Base-by-base conservation (phyloP, 768 basidiomycete species). In the Mycena venus region DNA sequence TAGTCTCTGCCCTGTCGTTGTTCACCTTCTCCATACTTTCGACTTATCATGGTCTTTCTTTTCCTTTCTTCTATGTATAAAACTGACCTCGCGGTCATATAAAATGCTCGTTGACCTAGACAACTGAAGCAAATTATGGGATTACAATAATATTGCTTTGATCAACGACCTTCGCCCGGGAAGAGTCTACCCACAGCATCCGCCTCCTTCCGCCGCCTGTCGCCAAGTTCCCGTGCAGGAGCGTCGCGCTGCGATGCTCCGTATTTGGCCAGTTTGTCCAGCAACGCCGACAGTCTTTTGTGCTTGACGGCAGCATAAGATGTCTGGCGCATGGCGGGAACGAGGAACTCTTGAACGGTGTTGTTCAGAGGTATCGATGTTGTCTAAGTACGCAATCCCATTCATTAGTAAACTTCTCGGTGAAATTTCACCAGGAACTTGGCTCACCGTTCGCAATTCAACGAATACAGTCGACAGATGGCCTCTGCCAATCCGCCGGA, bases 241-340 rank as follows among this genome's bases (percentile, higher is more conserved):
- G 83, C 78, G 73, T 95, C 92, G 58, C 93, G 88, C 76, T 92
- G 91, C 8, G 86, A 87, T 7, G 89, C 81, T 2, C 95, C 94
- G 78, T 88, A 93, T 68, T 87, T 91, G 3, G 92, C 91, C 49
- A 97, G 85, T 82, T 96, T 96, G 77, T 96, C 95, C 9, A 97
- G 87, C 56, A 97, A 82, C 3, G 91, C 86, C 67, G 94, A 92
- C 51, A 97, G 83, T 61, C 90, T 89, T 79, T 93, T 95, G 17
- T 92, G 91, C 78, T 92, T 93, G 59, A 96, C 90, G 61, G 84
- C 83, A 27, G 85, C 81, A 78, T 94, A 96, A 4, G 91, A 91
- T 32, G 90, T 86, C 75, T 92, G 93, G 64, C 95, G 92, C 72
- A 89, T 85, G 29, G 88, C 87, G 1, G 95, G 91, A 25, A 94